These are phyloP conservation scores for Microstegium vimineum DNA, from an alignment of 176 grass and related monocot species.

Conservation along the genomic window DNA sequence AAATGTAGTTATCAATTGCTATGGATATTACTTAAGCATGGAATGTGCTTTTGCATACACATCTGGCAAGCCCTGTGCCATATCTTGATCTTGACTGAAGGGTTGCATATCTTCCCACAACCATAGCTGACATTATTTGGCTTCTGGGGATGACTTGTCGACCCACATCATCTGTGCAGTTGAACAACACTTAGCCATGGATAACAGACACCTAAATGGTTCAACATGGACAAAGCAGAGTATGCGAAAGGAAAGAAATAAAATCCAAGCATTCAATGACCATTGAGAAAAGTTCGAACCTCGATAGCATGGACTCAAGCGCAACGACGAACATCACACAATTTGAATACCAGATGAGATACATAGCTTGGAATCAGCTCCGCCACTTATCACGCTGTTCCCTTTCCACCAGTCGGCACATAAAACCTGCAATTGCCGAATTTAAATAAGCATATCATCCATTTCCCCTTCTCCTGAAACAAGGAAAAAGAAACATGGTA, in stretches of 20 bases:
- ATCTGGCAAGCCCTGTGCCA: neutral
- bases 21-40: neutral
- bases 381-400: conserved; percentile 75
- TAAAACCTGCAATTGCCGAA: conserved; percentile 50
- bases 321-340: conserved; percentile 15
- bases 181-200: neutral
- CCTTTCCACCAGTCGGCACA: conserved; percentile 95
- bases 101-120: neutral
- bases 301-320: neutral
- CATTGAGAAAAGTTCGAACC: conserved; percentile 4
- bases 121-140: neutral
- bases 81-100: neutral
- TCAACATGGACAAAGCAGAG: neutral
- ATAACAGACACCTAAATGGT: neutral
- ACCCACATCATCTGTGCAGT: conserved; percentile 17
- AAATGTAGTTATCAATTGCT: neutral
- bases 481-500: neutral
- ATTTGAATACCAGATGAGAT: no score
- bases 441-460: neutral
- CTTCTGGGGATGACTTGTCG: neutral
- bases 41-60: neutral
- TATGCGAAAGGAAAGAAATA: neutral
- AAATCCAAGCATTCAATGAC: neutral
- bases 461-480: neutral
- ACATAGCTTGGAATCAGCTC: conserved; percentile 72